phyloP scores from a whole-genome alignment of 2,329 filamentous ascomycete genomes.

The Anthostomella pinea region DNA sequence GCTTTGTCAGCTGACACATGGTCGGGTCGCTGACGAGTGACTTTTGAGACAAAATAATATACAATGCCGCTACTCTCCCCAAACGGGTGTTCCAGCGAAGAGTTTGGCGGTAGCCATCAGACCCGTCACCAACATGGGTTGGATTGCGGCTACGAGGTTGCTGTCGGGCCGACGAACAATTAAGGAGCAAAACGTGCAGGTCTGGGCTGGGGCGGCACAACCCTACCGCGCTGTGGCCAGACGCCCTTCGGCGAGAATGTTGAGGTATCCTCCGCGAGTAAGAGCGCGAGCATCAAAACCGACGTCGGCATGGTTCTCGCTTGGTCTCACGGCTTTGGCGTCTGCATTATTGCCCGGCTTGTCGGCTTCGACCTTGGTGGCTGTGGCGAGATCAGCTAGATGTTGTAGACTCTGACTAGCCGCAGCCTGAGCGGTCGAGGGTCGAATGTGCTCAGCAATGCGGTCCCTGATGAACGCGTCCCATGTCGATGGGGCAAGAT shows the following conservation, averaged over 20 bases:
- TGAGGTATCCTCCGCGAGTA: slow-evolving; percentile 40
- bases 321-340: slow-evolving; percentile 22
- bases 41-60: too few relatives aligned
- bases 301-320: slow-evolving; percentile 39
- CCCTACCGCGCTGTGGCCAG: slow-evolving; percentile 17
- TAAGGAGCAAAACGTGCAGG: too few relatives aligned
- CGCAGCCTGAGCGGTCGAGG: slow-evolving; percentile 35
- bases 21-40: too few relatives aligned
- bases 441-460: slow-evolving; percentile 43
- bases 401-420: slow-evolving; percentile 58
- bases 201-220: slow-evolving; percentile 1
- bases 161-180: too few relatives aligned
- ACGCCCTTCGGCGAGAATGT: slow-evolving; percentile 23
- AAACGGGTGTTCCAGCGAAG: too few relatives aligned
- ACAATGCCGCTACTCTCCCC: too few relatives aligned
- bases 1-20: too few relatives aligned
- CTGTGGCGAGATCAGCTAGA: slow-evolving; percentile 55
- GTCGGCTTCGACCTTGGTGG: slow-evolving; percentile 29
- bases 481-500: slow-evolving; percentile 51
- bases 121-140: too few relatives aligned
- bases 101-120: too few relatives aligned
- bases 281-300: slow-evolving; percentile 40
- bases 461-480: slow-evolving; percentile 53
- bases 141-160: too few relatives aligned
- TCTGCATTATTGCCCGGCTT: slow-evolving; percentile 24